Evolutionary conservation across 1,139 yeast species (phyloP).

Genomic region (Kurtzmaniella quercitrusa): DNA sequence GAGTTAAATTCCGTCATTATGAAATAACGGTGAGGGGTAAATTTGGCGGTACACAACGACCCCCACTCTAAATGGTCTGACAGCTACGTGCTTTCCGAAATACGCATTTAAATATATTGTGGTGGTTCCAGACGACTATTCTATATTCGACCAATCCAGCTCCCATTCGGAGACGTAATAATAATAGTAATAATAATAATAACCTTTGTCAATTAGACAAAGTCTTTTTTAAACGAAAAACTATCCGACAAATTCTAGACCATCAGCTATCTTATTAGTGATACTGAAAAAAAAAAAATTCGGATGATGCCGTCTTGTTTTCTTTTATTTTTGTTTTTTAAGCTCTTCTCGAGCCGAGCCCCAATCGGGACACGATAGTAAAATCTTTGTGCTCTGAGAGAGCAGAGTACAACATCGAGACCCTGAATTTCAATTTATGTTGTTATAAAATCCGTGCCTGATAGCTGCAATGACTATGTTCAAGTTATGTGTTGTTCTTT

Average conservation of each 20-base stretch:
- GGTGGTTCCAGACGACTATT: background rate
- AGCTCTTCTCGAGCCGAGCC: too few relatives aligned
- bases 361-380: background rate
- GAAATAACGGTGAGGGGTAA: background rate
- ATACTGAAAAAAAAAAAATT: too few relatives aligned
- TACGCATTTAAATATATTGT: background rate
- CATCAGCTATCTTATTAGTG: too few relatives aligned
- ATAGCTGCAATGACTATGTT: slow-evolving; percentile 22
- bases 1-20: background rate
- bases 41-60: background rate
- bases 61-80: background rate
- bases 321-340: too few relatives aligned
- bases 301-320: too few relatives aligned
- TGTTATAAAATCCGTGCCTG: slow-evolving; percentile 26
- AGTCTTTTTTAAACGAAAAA: too few relatives aligned
- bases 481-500: slow-evolving; percentile 19
- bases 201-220: too few relatives aligned
- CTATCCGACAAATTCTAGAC: too few relatives aligned
- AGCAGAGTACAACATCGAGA: too few relatives aligned
- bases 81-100: background rate
- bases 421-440: slow-evolving; percentile 1
- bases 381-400: background rate
- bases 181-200: too few relatives aligned
- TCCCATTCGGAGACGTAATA: too few relatives aligned
- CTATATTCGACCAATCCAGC: too few relatives aligned